Conservation (phyloP, 371 early-diverging fungal genomes). For the Mucor circinelloides region DNA sequence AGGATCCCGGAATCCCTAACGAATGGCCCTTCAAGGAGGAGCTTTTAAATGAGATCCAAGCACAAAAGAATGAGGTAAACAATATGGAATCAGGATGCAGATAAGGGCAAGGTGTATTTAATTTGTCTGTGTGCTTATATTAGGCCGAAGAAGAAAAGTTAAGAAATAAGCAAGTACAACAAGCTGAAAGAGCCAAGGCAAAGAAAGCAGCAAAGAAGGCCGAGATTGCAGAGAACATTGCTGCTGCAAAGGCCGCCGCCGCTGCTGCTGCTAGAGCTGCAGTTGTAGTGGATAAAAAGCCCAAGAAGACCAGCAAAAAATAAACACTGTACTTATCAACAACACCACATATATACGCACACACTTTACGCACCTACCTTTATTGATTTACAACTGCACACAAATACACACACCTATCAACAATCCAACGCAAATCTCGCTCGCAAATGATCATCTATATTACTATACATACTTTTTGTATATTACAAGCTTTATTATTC, state of each 20-base stretch:
- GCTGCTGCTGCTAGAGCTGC: constrained; percentile 3
- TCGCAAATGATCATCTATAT: background rate
- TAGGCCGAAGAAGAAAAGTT: constrained; percentile 33
- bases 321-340: background rate
- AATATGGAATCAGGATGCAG: background rate
- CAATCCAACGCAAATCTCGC: background rate
- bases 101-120: background rate
- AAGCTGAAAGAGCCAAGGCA: constrained; percentile 24
- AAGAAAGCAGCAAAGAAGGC: constrained; percentile 28
- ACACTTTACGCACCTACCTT: background rate
- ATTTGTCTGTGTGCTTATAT: background rate
- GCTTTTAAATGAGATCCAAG: constrained; percentile 53
- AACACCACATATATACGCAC: background rate
- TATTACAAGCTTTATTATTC: background rate
- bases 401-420: background rate
- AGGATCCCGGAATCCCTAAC: constrained; percentile 60
- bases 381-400: background rate
- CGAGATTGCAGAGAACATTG: constrained; percentile 18
- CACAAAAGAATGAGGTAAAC: constrained; percentile 40
- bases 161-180: constrained; percentile 23
- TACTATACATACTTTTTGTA: background rate
- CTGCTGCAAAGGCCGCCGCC: constrained; percentile 19
- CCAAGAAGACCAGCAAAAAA: constrained; percentile 12
- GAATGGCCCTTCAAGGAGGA: constrained; percentile 58
- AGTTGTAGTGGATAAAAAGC: background rate